These are phyloP conservation scores for Pholiota adiposa DNA, from an alignment of 1,284 basidiomycete genomes.

Conservation along the genomic window DNA sequence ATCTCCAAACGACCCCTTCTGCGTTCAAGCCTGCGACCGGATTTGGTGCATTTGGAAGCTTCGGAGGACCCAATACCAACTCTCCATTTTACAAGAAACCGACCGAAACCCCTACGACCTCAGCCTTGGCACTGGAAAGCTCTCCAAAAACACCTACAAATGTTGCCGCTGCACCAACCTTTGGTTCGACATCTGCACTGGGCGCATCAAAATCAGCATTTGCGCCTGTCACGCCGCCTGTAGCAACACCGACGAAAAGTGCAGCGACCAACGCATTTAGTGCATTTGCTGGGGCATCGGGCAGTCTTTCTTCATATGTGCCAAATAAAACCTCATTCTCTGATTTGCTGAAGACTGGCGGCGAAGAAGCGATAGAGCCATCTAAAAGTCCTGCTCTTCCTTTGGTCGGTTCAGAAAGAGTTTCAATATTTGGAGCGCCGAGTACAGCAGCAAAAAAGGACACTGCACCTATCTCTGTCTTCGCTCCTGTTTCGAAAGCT, in stretches of 20 bases:
- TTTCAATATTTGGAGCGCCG: constrained; percentile 15
- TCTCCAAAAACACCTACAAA: constrained; percentile 7
- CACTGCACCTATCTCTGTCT: constrained; percentile 16
- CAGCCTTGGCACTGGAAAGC: constrained; percentile 3
- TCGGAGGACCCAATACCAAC: neutral
- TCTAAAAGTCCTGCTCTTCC: constrained; percentile 12
- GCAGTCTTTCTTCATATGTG: constrained; percentile 48
- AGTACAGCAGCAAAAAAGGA: neutral
- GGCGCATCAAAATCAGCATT: constrained; percentile 36
- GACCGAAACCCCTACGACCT: constrained; percentile 6
- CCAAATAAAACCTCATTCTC: constrained; percentile 44
- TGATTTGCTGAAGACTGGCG: constrained; percentile 41
- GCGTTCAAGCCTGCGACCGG: constrained; percentile 11
- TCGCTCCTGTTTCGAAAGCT: constrained; percentile 11
- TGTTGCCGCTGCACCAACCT: constrained; percentile 4
- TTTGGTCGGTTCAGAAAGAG: constrained; percentile 6
- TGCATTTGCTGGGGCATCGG: constrained; percentile 48
- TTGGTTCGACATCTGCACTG: constrained; percentile 10
- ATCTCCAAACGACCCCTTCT: constrained; percentile 1
- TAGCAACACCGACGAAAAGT: constrained; percentile 37
- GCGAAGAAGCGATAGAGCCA: constrained; percentile 24
- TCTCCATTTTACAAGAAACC: constrained; percentile 10
- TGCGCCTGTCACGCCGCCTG: constrained; percentile 25
- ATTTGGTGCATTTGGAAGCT: constrained; percentile 15
- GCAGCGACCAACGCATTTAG: constrained; percentile 44